phyloP scores from a whole-genome alignment of 2,329 filamentous ascomycete genomes.

The Coniochaeta hoffmannii region DNA sequence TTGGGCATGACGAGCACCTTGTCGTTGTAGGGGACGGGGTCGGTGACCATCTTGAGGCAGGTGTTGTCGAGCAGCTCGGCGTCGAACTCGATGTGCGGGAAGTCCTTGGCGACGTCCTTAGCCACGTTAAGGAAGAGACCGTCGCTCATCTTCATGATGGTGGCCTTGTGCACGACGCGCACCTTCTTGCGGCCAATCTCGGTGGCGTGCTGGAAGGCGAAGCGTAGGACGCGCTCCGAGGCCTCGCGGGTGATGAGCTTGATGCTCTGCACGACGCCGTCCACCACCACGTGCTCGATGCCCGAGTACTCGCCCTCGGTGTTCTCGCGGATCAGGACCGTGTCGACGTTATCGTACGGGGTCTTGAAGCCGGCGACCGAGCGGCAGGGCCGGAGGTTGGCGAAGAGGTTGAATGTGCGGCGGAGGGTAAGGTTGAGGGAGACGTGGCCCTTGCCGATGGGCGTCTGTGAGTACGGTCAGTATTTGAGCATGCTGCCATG shows the following conservation, averaged over 20 bases:
- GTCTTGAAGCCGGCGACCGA: slow-evolving; percentile 98
- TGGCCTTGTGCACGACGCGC: slow-evolving; percentile 97
- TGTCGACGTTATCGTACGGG: slow-evolving; percentile 94
- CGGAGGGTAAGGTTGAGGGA: slow-evolving; percentile 98
- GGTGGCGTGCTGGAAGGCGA: slow-evolving; percentile 96
- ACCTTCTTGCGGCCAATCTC: slow-evolving; percentile 94
- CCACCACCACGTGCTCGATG: slow-evolving; percentile 96
- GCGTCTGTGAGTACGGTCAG: slow-evolving; percentile 51
- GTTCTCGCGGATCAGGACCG: slow-evolving; percentile 97
- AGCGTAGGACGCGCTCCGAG: slow-evolving; percentile 90
- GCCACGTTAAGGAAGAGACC: slow-evolving; percentile 93
- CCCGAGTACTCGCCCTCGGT: slow-evolving; percentile 99
- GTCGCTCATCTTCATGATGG: slow-evolving; percentile 99
- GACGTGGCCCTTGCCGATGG: slow-evolving; percentile 97
- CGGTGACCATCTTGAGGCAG: slow-evolving; percentile 97
- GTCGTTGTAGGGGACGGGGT: slow-evolving; percentile 95
- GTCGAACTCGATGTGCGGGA: slow-evolving; percentile 92
- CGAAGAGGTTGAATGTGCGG: slow-evolving; percentile 99
- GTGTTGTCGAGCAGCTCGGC: slow-evolving; percentile 98
- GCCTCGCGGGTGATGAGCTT: slow-evolving; percentile 98
- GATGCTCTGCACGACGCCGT: slow-evolving; percentile 97
- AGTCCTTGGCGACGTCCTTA: slow-evolving; percentile 84
- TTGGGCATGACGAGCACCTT: slow-evolving; percentile 98
- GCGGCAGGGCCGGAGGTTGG: slow-evolving; percentile 96
- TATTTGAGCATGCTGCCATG: slow-evolving; percentile 3